These are phyloP conservation scores for Aspergillus amoenus DNA, from an alignment of 2,329 filamentous ascomycete species.

Conservation along the genomic window DNA sequence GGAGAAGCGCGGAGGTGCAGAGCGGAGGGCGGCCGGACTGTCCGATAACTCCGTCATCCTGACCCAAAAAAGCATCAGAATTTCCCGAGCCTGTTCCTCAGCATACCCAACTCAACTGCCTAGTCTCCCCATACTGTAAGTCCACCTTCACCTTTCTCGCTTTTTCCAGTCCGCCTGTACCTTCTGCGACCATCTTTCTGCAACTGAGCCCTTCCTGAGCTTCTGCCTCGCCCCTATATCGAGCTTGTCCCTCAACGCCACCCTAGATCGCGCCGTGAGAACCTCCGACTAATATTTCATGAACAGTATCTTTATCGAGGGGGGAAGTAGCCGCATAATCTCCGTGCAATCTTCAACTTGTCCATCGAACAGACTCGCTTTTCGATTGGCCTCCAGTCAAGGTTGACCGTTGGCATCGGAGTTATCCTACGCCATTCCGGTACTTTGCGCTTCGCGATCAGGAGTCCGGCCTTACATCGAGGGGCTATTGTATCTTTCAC, in stretches of 20 bases:
- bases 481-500: neutral
- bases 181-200: neutral
- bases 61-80: constrained; percentile 33
- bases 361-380: neutral
- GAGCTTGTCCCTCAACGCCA: constrained; percentile 12
- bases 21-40: constrained; percentile 27
- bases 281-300: neutral
- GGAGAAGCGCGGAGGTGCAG: neutral
- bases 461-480: neutral
- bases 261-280: constrained; percentile 9
- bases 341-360: neutral
- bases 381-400: neutral
- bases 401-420: neutral
- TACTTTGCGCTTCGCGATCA: neutral
- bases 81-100: constrained; percentile 27
- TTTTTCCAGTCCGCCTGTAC: neutral
- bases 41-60: constrained; percentile 40
- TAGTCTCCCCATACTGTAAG: constrained; percentile 6
- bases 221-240: neutral
- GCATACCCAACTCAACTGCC: constrained; percentile 5
- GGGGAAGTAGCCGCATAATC: neutral
- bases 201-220: neutral
- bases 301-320: constrained; percentile 1
- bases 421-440: neutral
- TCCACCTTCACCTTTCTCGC: neutral